Conservation (phyloP, 768 basidiomycete species). For the Macrocybe gigantea region DNA sequence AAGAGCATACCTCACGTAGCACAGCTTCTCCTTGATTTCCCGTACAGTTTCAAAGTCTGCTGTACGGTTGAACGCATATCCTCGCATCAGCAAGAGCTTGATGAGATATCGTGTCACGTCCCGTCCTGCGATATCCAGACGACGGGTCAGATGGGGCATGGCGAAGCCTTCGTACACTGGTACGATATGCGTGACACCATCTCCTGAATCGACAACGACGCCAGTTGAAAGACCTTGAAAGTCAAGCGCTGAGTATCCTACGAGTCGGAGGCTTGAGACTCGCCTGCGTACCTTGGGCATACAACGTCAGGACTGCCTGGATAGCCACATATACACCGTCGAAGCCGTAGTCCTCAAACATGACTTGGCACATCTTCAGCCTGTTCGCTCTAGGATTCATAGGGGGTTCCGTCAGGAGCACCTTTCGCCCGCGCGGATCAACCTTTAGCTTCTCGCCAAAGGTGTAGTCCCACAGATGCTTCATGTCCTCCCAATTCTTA, state of each 20-base stretch:
- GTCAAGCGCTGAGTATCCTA: background rate
- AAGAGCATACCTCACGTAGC: slow-evolving; percentile 81
- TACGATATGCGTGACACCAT: slow-evolving; percentile 98
- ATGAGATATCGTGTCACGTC: slow-evolving; percentile 99
- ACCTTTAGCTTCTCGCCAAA: slow-evolving; percentile 93
- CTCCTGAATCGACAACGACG: slow-evolving; percentile 98
- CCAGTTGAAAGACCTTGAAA: slow-evolving; percentile 90
- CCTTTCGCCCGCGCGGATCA: slow-evolving; percentile 81
- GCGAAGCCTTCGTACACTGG: slow-evolving; percentile 98
- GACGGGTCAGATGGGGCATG: slow-evolving; percentile 88
- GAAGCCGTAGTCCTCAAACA: slow-evolving; percentile 99
- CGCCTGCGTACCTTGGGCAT: slow-evolving; percentile 82
- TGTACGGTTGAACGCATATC: slow-evolving; percentile 99
- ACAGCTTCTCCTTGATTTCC: slow-evolving; percentile 98
- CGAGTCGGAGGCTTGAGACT: background rate
- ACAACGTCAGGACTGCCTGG: slow-evolving; percentile 95
- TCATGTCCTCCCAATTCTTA: slow-evolving; percentile 99
- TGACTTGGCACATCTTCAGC: slow-evolving; percentile 92
- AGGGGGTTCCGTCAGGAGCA: slow-evolving; percentile 94
- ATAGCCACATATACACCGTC: slow-evolving; percentile 96
- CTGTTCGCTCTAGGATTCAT: slow-evolving; percentile 97
- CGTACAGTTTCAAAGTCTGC: slow-evolving; percentile 99
- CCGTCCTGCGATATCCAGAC: slow-evolving; percentile 95
- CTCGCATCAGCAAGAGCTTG: slow-evolving; percentile 99
- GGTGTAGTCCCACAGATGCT: slow-evolving; percentile 96